Base-by-base conservation (phyloP, 192 early-diverging fungal genomes). In the Anaeromyces robustus region DNA sequence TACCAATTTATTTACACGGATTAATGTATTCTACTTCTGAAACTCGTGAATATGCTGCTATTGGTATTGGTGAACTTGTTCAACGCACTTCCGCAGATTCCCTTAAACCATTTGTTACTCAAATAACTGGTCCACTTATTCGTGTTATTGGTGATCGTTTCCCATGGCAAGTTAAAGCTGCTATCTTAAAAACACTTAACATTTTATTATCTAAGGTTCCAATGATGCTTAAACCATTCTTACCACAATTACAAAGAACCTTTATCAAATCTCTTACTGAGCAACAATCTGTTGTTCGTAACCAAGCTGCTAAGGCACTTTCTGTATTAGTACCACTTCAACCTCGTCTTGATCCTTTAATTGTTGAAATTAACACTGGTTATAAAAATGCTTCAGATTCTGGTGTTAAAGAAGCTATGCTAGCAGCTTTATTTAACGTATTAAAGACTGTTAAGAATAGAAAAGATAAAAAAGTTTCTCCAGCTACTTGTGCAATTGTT, bases 221-320 rank as follows among this genome's bases (percentile, higher is more conserved):
- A 29, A 86, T 93, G 30, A 90, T 94, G 82, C 88, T 98, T 80
- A 97, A 96, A 78, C 96, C 97, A 29, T 99, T 99, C 92, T 86
- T 99, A 79, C 97, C 97, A 32, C 97, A 99, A 88, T 92, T 98
- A 43, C 96, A 98, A 86, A 93, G 97, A 78, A 97, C 97, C 2
- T 98, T 99, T 83, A 92, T 95, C 80, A 97, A 97, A 83, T 93
- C 91, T 2, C 85, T 98, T 30, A 88, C 92, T 14, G 96, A 98
- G 59, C 84, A 92, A 5, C 30, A 32, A 28, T 84, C 90, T n/a
- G 89, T 87, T 22, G 93, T 99, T 9, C 93, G 96, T 37, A 89
- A 88, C 41, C 92, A 92, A 59, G 96, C 97, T 16, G 93, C 93
- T 22, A 83, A 88, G 28, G 97, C 96, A 22, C 84, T 96, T 78